These are phyloP conservation scores for Logfia minima DNA, from an alignment of 129 eudicot species.

Conservation along the genomic window DNA sequence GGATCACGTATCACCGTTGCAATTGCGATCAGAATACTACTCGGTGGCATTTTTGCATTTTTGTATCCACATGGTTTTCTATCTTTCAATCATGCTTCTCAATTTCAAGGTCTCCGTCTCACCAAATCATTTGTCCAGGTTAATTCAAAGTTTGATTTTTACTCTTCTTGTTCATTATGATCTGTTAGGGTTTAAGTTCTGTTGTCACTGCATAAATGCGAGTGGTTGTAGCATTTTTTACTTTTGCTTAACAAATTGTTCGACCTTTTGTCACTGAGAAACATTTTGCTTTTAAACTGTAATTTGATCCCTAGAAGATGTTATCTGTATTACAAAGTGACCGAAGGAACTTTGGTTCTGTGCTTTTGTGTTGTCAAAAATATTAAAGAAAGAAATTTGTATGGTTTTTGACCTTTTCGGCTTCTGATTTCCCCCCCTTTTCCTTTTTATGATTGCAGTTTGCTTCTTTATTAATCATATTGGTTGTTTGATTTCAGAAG, in stretches of 20 bases:
- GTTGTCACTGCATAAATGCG: background rate
- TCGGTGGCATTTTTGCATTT: constrained; percentile 54
- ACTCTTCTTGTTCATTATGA: background rate
- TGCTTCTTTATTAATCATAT: constrained; percentile 14
- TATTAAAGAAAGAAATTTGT: too few species aligned
- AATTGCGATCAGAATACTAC: constrained; percentile 50
- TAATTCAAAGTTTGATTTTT: background rate
- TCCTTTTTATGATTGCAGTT: constrained; percentile 5
- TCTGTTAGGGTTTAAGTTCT: constrained; percentile 6
- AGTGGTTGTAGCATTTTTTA: background rate
- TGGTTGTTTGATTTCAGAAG: constrained; percentile 10
- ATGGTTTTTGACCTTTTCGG: background rate
- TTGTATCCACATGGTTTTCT: constrained; percentile 66
- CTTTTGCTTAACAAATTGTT: constrained; percentile 10
- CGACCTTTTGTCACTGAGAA: background rate
- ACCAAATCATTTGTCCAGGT: constrained; percentile 64
- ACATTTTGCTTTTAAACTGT: background rate
- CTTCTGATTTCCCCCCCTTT: background rate
- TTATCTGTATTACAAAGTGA: background rate
- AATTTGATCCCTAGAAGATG: constrained; percentile 5
- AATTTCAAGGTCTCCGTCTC: constrained; percentile 33
- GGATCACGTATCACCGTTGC: constrained; percentile 64
- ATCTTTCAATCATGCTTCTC: constrained; percentile 28
- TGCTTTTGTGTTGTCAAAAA: too few species aligned
- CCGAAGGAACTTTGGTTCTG: background rate